Base-by-base conservation (phyloP, 306 rosid species). In the Gillenia trifoliata region DNA sequence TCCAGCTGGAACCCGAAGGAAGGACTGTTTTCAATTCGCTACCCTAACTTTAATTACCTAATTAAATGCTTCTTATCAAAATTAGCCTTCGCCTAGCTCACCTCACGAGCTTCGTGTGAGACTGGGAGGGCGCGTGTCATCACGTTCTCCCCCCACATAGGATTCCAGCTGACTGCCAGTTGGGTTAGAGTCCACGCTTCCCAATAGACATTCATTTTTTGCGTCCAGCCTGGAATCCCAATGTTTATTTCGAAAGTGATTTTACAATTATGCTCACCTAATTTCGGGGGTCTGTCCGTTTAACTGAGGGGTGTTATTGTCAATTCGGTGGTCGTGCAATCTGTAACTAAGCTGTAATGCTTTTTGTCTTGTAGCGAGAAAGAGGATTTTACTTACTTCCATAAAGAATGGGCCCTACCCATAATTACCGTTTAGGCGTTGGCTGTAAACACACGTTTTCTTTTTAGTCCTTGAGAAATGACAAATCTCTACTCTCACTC, bases 141-240 rank as follows among this genome's bases (percentile, higher is more conserved):
- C 88, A 87, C 94, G 84, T 75, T 86, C 64, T 61, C 23, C 1
- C 81, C 85, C 74, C 38, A 60, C 83, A 40, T 93, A 68, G 97
- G 97, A 90, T 90, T 62, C 98, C 81, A 31, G 77, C 63, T 74
- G 72, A 34, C 10, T 82, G 90, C 93, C 97, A 93, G 95, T 79
- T 85, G 91, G 85, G 77, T 57, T 55, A 63, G 52, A 47, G 61
- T 64, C 67, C 83, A 5, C 86, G 74, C 78, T 86, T 88, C 91
- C 92, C 96, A 59, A 89, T 84, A 71, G 62, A 74, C 90, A 66
- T 64, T 70, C 78, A 76, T 63, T 77, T 75, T 31, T 38, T 62
- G 12, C 23, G 31, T 81, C 89, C 96, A 90, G 91, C 40, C 96
- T 88, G 96, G 87, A 78, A 71, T 80, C 73, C 65, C 75, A 90